Evolutionary conservation across 257 asterid species (phyloP), one percentile per base, ranked within the genome.

Genomic region (Paraleonurus japonicus): DNA sequence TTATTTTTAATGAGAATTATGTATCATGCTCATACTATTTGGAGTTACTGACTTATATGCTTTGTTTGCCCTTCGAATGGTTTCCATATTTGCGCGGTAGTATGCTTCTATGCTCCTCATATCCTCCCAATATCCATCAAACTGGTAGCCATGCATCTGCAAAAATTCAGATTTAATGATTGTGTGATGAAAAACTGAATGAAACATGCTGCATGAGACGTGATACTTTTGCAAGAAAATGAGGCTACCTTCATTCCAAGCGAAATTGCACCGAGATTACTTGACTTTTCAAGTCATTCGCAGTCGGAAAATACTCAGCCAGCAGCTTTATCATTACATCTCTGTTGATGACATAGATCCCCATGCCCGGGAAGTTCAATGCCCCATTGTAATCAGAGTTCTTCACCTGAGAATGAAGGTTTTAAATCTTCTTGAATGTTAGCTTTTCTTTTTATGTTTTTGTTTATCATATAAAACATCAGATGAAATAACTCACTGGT

Each of bases 111-210:
- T 86, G 83, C 85, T 90, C 72, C 88, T 84, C 90, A 93, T 89
- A 64, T 89, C 95, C 79, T 90, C 97, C 98, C 98, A 93, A 58
- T 87, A 85, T 9, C 91, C 98, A 24, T 81, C 79, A 24, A 93
- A 93, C 35, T 69, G 64, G 76, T 87, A 83, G 11, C 88, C 96
- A 32, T 79, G 69, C 50, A 90, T 65, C 96, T 89, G 69, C 66
- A 26, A 39, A 2, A 1, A 20, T 53, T 5, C 20, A n/a, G 32
- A 64, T 11, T 39, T 37, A n/a, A 33, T 32, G 5, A 22, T 69
- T 69, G 51, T 19, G 11, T 23, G 62, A 16, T 11, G 53, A 27
- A 30, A 24, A 20, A n/a, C 26, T 1, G 2, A 7, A 7, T 1
- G 9, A 35, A 35, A 7, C 12, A 7, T 61, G 1, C 4, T 61